Conservation (phyloP, 257 asterid genomes). For the Fraxinus quadrangulata region DNA sequence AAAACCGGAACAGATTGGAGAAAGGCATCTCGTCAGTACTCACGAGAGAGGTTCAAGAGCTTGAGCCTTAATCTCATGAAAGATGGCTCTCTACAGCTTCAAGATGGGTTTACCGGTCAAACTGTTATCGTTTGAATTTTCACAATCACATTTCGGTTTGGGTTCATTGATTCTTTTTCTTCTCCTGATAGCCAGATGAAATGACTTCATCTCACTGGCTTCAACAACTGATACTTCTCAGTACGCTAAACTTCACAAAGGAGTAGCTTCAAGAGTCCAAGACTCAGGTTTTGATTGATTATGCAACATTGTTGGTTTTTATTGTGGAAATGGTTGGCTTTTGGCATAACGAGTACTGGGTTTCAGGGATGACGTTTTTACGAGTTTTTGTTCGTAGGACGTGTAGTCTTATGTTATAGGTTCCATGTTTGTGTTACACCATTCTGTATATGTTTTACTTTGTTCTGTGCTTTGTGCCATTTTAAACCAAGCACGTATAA, state of each 20-base stretch:
- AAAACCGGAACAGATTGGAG: conserved; percentile 46
- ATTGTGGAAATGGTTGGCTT: conserved; percentile 14
- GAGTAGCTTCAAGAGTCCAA: conserved; percentile 25
- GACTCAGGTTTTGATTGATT: conserved; percentile 6
- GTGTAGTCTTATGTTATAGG: conserved; percentile 26
- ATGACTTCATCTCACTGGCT: neutral
- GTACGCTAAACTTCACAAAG: conserved; percentile 19
- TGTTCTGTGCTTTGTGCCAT: neutral
- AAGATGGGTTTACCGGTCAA: conserved; percentile 75
- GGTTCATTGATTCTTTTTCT: conserved; percentile 18
- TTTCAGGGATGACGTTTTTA: conserved; percentile 15
- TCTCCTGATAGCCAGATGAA: neutral
- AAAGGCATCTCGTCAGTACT: conserved; percentile 89
- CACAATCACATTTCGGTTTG: neutral
- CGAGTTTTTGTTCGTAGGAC: conserved; percentile 26
- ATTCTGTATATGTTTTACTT: conserved; percentile 29
- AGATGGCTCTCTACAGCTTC: conserved; percentile 85
- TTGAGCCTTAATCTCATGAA: conserved; percentile 85
- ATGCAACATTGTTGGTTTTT: conserved; percentile 15
- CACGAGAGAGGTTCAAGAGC: conserved; percentile 89
- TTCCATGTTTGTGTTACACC: conserved; percentile 24
- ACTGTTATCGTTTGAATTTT: conserved; percentile 52
- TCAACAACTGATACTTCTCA: neutral
- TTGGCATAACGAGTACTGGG: conserved; percentile 13
- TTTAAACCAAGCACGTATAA: neutral